Base-by-base conservation (phyloP, 768 basidiomycete species). In the Chalciporus piperatus region DNA sequence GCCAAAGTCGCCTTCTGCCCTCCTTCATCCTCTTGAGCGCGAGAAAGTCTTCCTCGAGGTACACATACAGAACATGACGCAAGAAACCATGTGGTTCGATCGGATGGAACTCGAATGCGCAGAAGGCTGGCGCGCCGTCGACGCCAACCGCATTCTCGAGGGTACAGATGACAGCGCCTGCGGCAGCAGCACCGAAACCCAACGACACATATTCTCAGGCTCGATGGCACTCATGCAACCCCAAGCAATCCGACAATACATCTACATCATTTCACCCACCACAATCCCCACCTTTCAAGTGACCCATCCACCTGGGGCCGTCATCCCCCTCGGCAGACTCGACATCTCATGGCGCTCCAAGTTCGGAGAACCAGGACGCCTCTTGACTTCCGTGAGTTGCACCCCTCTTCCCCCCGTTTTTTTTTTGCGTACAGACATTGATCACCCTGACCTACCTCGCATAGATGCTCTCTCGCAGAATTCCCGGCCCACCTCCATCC, bases 1-100 rank as follows among this genome's bases (percentile, higher is more conserved):
- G 2, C 80, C 90, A 1, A 80, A 78, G 46, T 85, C 89, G 0
- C 86, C 92, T 1, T 81, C 87, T 19, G 85, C 92, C 2, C 55
- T 83, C 11, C 72, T 94, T 25, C 79, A 83, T 6, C 67, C 78
- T 3, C 41, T 67, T 3, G 86, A 91, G 58, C 80, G 91, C 48
- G 83, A 89, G 43, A 91, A 91, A 56, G 77, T 96, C 30, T 94
- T 92, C 69, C 82, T 98, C 19, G 95, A 98, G 66, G 83, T 96
- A 4, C 91, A 96, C 62, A 84, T 96, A 11, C 92, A 96, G 63
- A 98, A 98, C 60, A 73, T 89, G 50, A 91, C 89, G 0, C 79
- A 82, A 48, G 83, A 85, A 13, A 76, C 85, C 2, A 78, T 94
- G 72, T 83, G 78, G 74, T 89, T 92, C 54, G 86, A 92, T 57